A percentile compares a stretch with the other conserved stretches of the same genome.
phyloP scores from a whole-genome alignment of 208 protist species.

The Acanthamoeba quina region DNA sequence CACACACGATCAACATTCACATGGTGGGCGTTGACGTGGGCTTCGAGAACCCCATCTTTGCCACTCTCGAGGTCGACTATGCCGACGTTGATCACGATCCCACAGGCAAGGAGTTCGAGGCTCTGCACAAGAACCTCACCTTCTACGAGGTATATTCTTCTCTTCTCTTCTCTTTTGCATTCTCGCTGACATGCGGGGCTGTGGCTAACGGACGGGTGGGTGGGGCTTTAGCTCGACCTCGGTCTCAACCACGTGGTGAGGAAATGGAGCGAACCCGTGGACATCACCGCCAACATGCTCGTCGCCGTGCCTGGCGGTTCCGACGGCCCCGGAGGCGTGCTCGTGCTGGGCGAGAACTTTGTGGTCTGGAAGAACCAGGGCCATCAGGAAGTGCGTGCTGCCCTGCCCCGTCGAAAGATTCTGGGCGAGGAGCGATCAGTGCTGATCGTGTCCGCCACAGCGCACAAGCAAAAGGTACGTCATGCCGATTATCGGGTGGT shows the following conservation, averaged over 20 bases:
- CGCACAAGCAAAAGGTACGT: conserved; percentile 87
- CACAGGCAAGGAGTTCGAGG: conserved; percentile 76
- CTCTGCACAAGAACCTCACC: conserved; percentile 67
- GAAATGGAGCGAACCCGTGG: conserved; percentile 95
- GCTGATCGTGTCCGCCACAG: conserved; percentile 92
- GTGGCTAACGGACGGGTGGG: neutral
- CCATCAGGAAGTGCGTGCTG: conserved; percentile 76
- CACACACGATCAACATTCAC: conserved; percentile 89
- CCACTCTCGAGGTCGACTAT: conserved; percentile 93
- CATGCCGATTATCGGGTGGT: neutral
- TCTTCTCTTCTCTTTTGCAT: neutral
- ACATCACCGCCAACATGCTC: conserved; percentile 93
- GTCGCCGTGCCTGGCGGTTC: conserved; percentile 92
- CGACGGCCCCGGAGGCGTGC: conserved; percentile 96
- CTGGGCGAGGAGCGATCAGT: conserved; percentile 91
- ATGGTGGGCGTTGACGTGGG: conserved; percentile 94
- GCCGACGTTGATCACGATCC: conserved; percentile 84
- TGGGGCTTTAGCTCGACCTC: conserved; percentile 93
- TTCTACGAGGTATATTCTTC: conserved; percentile 71
- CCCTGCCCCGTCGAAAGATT: conserved; percentile 88
- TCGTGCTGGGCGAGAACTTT: conserved; percentile 96
- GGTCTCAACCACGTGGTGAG: conserved; percentile 98
- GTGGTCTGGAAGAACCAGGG: conserved; percentile 95
- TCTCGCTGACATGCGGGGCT: neutral
- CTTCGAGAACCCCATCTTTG: conserved; percentile 97